Evolutionary conservation across 352 stramenopile genomes (phyloP).

Genomic region (Stramenopiles sp.): DNA sequence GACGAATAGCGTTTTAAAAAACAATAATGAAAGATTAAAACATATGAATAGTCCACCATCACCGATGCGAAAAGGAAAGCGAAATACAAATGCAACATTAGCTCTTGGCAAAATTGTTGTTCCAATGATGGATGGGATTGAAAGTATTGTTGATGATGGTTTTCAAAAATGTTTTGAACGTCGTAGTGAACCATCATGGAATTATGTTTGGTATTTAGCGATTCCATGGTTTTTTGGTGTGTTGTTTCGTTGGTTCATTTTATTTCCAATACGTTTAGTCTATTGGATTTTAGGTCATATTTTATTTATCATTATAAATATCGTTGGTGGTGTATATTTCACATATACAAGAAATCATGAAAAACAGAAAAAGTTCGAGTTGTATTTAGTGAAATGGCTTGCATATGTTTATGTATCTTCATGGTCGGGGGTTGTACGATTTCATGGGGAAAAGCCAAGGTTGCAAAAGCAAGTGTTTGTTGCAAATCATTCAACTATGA

Average conservation of each 20-base stretch:
- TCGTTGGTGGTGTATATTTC: background rate
- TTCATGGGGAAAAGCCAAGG: slow-evolving; percentile 16
- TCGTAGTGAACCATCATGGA: slow-evolving; percentile 18
- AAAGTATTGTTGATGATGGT: slow-evolving; percentile 19
- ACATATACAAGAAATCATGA: background rate
- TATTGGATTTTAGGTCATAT: background rate
- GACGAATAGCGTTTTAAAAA: background rate
- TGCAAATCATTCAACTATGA: slow-evolving; percentile 23
- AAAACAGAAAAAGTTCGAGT: slow-evolving; percentile 15
- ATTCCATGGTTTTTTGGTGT: slow-evolving; percentile 17
- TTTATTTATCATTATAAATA: background rate
- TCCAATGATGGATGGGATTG: slow-evolving; percentile 14
- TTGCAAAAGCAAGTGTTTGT: slow-evolving; percentile 18
- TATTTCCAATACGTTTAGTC: slow-evolving; percentile 17
- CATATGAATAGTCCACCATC: background rate
- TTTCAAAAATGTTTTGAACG: slow-evolving; percentile 21
- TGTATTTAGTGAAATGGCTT: slow-evolving; percentile 14
- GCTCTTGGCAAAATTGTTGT: background rate
- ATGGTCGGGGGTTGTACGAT: slow-evolving; percentile 20
- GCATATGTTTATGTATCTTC: slow-evolving; percentile 15
- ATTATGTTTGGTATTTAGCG: slow-evolving; percentile 22
- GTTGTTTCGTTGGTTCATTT: slow-evolving; percentile 19
- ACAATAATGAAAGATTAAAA: background rate
- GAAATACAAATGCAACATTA: background rate
- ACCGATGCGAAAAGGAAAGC: background rate